Percentiles rank a stretch among this genome's conserved stretches.
Evolutionary conservation across 495 filamentous ascomycete genomes (phyloP).

Genomic region (Podospora tetraspora): DNA sequence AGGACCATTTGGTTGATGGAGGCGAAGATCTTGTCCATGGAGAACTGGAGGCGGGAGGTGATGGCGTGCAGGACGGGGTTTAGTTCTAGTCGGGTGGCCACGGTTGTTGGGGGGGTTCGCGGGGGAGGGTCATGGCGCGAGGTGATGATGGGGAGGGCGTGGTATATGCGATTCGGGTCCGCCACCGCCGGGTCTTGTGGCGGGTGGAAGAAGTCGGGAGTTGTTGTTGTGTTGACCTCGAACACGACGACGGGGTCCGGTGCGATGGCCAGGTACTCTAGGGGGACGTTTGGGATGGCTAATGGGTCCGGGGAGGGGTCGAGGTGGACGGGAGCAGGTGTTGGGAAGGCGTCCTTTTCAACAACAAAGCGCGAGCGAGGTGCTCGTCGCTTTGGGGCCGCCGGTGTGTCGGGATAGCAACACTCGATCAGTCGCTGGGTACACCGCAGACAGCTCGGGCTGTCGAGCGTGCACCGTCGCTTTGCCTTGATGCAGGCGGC

Average conservation of each 20-base stretch:
- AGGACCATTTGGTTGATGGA: conserved; percentile 44
- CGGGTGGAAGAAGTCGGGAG: background rate
- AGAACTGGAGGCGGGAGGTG: conserved; percentile 39
- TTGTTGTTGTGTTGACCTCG: background rate
- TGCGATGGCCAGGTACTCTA: background rate
- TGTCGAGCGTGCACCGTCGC: conserved; percentile 46
- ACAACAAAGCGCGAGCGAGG: background rate
- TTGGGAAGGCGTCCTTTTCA: background rate
- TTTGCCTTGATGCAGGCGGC: conserved; percentile 50
- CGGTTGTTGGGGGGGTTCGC: background rate
- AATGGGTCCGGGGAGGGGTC: background rate
- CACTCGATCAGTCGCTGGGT: conserved; percentile 37
- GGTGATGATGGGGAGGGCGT: background rate
- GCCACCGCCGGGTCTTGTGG: background rate
- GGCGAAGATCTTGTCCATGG: conserved; percentile 38
- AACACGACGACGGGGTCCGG: background rate
- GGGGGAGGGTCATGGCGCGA: background rate
- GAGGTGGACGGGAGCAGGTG: background rate
- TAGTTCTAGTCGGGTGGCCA: background rate
- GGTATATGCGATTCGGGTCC: background rate
- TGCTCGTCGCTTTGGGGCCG: background rate
- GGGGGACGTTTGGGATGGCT: background rate
- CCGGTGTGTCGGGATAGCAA: conserved; percentile 35
- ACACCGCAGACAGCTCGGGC: conserved; percentile 47
- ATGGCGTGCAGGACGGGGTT: conserved; percentile 14